Conservation (phyloP, 1,284 basidiomycete genomes). For the Microbotryum violaceum region DNA sequence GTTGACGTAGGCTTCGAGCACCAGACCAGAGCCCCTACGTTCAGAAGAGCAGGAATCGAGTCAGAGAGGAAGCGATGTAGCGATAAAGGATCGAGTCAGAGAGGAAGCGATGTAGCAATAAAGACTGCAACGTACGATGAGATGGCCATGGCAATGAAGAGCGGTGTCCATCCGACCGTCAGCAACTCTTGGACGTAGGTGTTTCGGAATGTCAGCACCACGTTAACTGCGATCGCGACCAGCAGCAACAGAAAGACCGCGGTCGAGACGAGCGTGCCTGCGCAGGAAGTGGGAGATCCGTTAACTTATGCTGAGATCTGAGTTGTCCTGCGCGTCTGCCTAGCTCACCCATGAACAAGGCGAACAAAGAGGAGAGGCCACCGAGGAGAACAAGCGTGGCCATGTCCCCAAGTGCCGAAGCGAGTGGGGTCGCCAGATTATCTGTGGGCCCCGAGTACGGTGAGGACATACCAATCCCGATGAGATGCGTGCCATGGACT, state of each 20-base stretch:
- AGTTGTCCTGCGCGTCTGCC: not conserved
- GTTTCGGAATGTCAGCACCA: conserved; percentile 55
- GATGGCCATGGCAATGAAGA: conserved; percentile 87
- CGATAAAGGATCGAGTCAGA: too few relatives aligned
- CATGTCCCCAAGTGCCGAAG: conserved; percentile 85
- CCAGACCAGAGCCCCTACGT: conserved; percentile 74
- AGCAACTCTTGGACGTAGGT: conserved; percentile 61
- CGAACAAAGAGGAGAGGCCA: conserved; percentile 36
- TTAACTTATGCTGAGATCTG: too few relatives aligned
- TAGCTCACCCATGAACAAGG: conserved; percentile 35
- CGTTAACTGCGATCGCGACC: conserved; percentile 52
- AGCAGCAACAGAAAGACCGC: conserved; percentile 57
- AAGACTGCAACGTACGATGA: conserved; percentile 43
- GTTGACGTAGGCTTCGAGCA: conserved; percentile 80
- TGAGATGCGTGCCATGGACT: conserved; percentile 21
- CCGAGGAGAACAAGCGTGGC: conserved; percentile 56
- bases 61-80: not conserved
- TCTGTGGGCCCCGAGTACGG: conserved; percentile 47
- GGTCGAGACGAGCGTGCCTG: conserved; percentile 42
- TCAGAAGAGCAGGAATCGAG: not conserved
- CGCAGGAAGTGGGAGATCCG: not conserved
- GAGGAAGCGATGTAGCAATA: not conserved
- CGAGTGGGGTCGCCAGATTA: conserved; percentile 90
- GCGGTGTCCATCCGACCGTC: conserved; percentile 76
- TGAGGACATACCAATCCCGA: not conserved